phyloP scores from a whole-genome alignment of 768 basidiomycete species.

The Sistotremastrum niveocremeum region DNA sequence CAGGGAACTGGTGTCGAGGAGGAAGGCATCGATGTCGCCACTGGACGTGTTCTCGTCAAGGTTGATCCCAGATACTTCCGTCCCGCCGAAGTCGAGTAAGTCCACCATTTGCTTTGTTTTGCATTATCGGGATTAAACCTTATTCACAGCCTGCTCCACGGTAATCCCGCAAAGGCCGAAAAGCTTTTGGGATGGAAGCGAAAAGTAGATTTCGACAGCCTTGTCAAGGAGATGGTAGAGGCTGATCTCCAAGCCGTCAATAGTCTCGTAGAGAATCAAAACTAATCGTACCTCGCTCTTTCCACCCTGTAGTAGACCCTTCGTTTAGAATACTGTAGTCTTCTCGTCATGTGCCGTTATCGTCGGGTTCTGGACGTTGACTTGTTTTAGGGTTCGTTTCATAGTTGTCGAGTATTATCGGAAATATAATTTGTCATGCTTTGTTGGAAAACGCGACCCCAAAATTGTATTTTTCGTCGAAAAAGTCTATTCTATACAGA shows the following conservation, averaged over 20 bases:
- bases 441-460: too few species aligned
- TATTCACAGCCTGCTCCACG: constrained; percentile 54
- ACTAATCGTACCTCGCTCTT: constrained; percentile 24
- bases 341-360: too few species aligned
- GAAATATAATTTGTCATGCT: too few species aligned
- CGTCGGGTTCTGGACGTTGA: too few species aligned
- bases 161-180: constrained; percentile 87
- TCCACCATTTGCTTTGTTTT: constrained; percentile 11
- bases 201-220: constrained; percentile 63
- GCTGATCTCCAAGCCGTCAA: constrained; percentile 63
- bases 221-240: constrained; percentile 88
- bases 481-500: too few species aligned
- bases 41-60: constrained; percentile 61
- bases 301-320: too few species aligned
- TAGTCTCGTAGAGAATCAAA: constrained; percentile 74
- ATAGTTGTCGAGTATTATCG: too few species aligned
- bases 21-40: constrained; percentile 58
- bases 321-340: too few species aligned
- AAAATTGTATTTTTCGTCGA: too few species aligned
- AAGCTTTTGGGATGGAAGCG: constrained; percentile 83
- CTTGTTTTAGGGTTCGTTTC: too few species aligned
- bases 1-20: constrained; percentile 63
- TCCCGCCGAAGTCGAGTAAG: constrained; percentile 88
- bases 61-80: constrained; percentile 88
- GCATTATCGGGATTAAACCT: constrained; percentile 10